phyloP scores from a whole-genome alignment of 768 basidiomycete genomes.

The Mycena galericulata region DNA sequence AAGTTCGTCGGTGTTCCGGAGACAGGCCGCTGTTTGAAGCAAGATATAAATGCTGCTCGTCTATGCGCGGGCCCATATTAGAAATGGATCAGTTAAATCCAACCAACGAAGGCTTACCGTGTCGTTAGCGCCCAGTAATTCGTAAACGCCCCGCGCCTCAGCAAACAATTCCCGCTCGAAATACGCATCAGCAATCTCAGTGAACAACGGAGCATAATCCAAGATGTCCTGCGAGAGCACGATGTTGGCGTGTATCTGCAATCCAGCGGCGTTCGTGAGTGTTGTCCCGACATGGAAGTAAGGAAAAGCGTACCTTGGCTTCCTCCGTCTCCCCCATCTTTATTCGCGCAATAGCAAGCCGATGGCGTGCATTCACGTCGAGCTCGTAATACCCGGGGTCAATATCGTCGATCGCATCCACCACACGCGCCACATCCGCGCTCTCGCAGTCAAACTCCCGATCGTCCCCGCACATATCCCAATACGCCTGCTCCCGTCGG shows the following conservation, averaged over 20 bases:
- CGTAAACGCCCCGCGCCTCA: conserved; percentile 85
- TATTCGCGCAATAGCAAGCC: conserved; percentile 85
- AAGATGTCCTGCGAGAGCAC: conserved; percentile 78
- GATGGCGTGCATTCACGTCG: conserved; percentile 84
- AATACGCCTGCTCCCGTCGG: conserved; percentile 74
- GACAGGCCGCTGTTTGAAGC: conserved; percentile 84
- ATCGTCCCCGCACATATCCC: conserved; percentile 89
- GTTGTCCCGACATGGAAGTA: background rate
- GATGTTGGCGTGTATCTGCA: conserved; percentile 80
- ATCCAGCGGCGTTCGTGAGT: background rate
- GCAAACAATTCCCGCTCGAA: conserved; percentile 81
- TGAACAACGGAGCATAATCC: conserved; percentile 83
- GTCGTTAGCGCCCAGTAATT: conserved; percentile 78
- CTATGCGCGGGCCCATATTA: conserved; percentile 48
- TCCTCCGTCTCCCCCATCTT: conserved; percentile 84
- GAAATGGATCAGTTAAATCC: background rate
- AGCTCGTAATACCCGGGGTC: conserved; percentile 66
- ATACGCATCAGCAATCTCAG: conserved; percentile 88
- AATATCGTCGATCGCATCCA: conserved; percentile 51
- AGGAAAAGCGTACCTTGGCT: conserved; percentile 70
- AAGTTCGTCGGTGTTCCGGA: conserved; percentile 79
- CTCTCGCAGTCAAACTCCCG: conserved; percentile 81
- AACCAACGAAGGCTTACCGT: conserved; percentile 58
- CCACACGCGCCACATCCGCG: conserved; percentile 37
- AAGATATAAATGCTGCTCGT: conserved; percentile 80